Percentiles rank a stretch among this genome's conserved stretches.
Evolutionary conservation across 495 filamentous ascomycete species (phyloP).

Genomic region (Pyronema domesticum): DNA sequence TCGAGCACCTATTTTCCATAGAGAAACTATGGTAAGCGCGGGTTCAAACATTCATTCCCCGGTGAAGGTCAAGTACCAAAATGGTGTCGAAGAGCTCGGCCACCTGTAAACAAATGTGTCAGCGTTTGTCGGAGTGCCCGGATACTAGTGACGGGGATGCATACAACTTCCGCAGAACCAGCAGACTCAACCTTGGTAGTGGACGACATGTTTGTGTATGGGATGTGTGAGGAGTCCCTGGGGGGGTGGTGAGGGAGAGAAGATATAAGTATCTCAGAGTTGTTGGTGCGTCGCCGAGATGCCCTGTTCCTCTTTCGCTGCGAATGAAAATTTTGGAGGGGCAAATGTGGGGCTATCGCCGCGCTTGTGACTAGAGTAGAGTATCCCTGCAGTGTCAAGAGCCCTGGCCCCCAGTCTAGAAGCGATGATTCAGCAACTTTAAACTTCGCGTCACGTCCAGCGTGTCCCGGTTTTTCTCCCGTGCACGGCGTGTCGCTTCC

Average conservation of each 20-base stretch:
- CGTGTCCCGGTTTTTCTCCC: too few species aligned
- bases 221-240: not conserved
- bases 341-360: too few species aligned
- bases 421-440: too few species aligned
- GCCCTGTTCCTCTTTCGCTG: too few species aligned
- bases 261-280: not conserved
- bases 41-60: not conserved
- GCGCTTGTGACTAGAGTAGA: too few species aligned
- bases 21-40: slow-evolving; percentile 3
- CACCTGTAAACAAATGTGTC: slow-evolving; percentile 8
- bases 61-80: slow-evolving; percentile 13
- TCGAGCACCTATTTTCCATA: slow-evolving; percentile 20
- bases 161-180: slow-evolving; percentile 23
- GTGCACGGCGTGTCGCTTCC: too few species aligned
- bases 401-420: too few species aligned
- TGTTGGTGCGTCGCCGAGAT: too few species aligned
- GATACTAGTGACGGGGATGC: not conserved
- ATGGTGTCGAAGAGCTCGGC: slow-evolving; percentile 24
- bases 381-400: too few species aligned
- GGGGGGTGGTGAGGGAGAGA: slow-evolving; percentile 8
- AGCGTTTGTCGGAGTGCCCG: too few species aligned
- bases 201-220: not conserved
- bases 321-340: too few species aligned
- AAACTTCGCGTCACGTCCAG: too few species aligned
- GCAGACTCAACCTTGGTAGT: slow-evolving; percentile 8